These are phyloP conservation scores for Metahyphopichia silvanorum DNA, from an alignment of 805 yeast genomes.

Conservation along the genomic window DNA sequence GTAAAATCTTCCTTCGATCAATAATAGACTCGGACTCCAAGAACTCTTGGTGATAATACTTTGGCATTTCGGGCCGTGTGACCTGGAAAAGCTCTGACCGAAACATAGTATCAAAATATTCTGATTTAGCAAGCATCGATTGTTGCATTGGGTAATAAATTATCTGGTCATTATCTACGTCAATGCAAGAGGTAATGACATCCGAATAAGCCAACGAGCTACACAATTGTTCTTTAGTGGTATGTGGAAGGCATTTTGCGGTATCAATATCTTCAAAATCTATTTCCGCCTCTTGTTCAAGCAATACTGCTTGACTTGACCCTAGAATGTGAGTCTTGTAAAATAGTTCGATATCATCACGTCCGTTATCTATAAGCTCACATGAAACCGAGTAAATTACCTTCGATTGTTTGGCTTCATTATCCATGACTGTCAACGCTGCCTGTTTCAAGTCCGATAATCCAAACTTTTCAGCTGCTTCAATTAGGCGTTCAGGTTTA, in stretches of 20 bases:
- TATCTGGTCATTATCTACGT: slow-evolving; percentile 19
- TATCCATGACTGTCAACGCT: slow-evolving; percentile 21
- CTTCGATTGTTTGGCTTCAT: slow-evolving; percentile 20
- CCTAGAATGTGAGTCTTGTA: slow-evolving; percentile 19
- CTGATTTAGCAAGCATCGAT: slow-evolving; percentile 57
- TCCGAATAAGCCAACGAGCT: slow-evolving; percentile 40
- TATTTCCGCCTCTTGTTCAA: slow-evolving; percentile 17
- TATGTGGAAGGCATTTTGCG: slow-evolving; percentile 9
- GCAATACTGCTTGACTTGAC: slow-evolving; percentile 7
- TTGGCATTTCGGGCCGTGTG: slow-evolving; percentile 15
- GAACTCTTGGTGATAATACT: slow-evolving; percentile 1
- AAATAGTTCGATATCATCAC: slow-evolving; percentile 29
- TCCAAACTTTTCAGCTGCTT: slow-evolving; percentile 29
- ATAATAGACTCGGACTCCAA: slow-evolving; percentile 9
- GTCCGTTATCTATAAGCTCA: slow-evolving; percentile 31
- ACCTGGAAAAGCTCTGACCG: slow-evolving; percentile 38
- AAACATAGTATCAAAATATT: slow-evolving; percentile 64
- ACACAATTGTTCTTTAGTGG: slow-evolving; percentile 21
- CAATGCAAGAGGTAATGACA: slow-evolving; percentile 38
- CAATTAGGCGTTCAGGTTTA: slow-evolving; percentile 18
- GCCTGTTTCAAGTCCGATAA: slow-evolving; percentile 36
- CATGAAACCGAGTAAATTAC: slow-evolving; percentile 28
- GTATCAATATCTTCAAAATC: slow-evolving; percentile 30
- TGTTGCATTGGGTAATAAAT: slow-evolving; percentile 61
- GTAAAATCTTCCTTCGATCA: slow-evolving; percentile 9